Percentiles rank a stretch among this genome's conserved stretches.
Conservation (phyloP, 106 monocot species). For the Chionographis japonica region DNA sequence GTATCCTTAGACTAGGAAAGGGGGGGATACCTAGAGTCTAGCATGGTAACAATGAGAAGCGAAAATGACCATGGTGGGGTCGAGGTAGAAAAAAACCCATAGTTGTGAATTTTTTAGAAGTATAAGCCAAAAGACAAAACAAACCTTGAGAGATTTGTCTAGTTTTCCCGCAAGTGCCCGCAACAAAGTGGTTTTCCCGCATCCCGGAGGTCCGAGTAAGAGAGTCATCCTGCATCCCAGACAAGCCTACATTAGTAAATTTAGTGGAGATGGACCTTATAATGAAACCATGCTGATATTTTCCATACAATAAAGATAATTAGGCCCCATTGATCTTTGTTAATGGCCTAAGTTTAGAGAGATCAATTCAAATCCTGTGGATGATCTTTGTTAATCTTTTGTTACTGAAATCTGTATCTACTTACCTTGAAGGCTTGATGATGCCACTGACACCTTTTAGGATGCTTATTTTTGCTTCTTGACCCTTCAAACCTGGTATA, state of each 20-base stretch:
- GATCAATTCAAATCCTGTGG: no score
- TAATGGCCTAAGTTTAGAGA: no score
- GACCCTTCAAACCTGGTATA: conserved; percentile 20
- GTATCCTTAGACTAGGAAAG: no score
- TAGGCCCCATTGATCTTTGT: no score
- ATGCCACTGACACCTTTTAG: conserved; percentile 56
- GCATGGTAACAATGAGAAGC: no score
- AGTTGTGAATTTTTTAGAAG: not conserved
- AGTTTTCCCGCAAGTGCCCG: conserved; percentile 63
- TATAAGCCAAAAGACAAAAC: not conserved
- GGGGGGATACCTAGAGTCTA: no score
- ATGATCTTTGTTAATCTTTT: no score
- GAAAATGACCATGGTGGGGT: no score
- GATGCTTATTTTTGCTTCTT: conserved; percentile 45
- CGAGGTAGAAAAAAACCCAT: not conserved
- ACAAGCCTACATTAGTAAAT: not conserved
- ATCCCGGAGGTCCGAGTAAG: conserved; percentile 75
- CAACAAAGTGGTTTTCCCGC: conserved; percentile 72
- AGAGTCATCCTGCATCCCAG: conserved; percentile 65
- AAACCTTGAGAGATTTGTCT: conserved; percentile 64
- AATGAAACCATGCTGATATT: no score
- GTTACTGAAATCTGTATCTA: not conserved
- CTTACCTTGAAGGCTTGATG: conserved; percentile 73
- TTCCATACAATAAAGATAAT: no score
- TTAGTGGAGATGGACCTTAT: no score